These are phyloP conservation scores for Fusarium algeriense DNA, from an alignment of 2,329 filamentous ascomycete genomes.

Conservation along the genomic window DNA sequence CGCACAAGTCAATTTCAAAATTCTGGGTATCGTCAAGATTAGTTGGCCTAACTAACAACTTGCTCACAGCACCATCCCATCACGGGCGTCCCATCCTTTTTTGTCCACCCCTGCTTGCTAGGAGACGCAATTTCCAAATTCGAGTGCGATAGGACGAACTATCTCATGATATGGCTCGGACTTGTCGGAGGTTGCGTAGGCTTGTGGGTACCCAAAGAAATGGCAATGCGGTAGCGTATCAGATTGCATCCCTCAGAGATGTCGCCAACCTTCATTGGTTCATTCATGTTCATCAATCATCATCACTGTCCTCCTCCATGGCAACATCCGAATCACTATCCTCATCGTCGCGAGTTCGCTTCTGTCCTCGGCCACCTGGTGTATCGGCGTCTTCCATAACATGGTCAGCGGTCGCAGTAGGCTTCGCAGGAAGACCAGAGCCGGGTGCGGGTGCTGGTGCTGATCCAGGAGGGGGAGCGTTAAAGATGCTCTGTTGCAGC, in stretches of 20 bases:
- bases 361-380: constrained; percentile 71
- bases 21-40: constrained; percentile 48
- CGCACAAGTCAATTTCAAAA: constrained; percentile 49
- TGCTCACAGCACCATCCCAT: constrained; percentile 81
- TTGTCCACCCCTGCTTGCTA: constrained; percentile 92
- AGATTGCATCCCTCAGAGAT: constrained; percentile 29
- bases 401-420: constrained; percentile 60
- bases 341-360: constrained; percentile 76
- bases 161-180: constrained; percentile 91
- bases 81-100: constrained; percentile 82
- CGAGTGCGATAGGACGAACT: constrained; percentile 72
- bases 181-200: constrained; percentile 84
- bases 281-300: constrained; percentile 70
- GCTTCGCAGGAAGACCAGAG: constrained; percentile 61
- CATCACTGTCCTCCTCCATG: constrained; percentile 79
- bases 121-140: constrained; percentile 81
- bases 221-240: constrained; percentile 61
- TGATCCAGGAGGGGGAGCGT: constrained; percentile 69
- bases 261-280: constrained; percentile 33
- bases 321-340: constrained; percentile 76
- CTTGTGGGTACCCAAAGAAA: constrained; percentile 79
- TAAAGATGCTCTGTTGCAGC: constrained; percentile 84
- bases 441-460: constrained; percentile 57
- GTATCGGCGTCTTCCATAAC: constrained; percentile 64
- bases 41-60: constrained; percentile 56